A percentile compares a stretch with the other conserved stretches of the same genome.
Conservation (phyloP, 108 stramenopile species). For the Cyclotella kingstonii region DNA sequence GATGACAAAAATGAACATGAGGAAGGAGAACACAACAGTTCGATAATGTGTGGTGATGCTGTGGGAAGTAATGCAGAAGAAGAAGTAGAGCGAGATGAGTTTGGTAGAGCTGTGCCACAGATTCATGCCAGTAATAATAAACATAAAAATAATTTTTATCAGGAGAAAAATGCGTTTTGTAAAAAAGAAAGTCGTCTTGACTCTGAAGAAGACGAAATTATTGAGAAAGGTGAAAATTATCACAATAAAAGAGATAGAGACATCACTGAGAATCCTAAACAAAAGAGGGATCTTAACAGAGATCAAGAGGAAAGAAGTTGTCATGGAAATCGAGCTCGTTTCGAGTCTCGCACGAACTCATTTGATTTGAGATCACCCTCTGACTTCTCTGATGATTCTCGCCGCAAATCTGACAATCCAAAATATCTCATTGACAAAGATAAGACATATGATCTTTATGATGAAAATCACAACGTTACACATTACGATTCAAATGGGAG, state of each 20-base stretch:
- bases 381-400: neutral
- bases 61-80: neutral
- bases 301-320: neutral
- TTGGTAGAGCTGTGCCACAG: constrained; percentile 23
- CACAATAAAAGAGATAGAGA: neutral
- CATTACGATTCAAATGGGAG: too few relatives aligned
- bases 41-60: too few relatives aligned
- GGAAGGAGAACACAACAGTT: neutral
- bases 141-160: too few relatives aligned
- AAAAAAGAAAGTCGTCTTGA: too few relatives aligned
- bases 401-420: neutral
- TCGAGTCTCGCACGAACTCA: neutral
- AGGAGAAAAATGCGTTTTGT: too few relatives aligned
- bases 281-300: constrained; percentile 50
- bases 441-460: too few relatives aligned
- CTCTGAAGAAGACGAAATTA: neutral
- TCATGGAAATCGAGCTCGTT: neutral
- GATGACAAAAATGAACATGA: neutral
- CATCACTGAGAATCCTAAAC: constrained; percentile 44
- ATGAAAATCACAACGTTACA: too few relatives aligned
- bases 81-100: constrained; percentile 14
- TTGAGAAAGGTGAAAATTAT: neutral
- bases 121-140: neutral
- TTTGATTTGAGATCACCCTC: neutral
- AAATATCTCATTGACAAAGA: too few relatives aligned